These are phyloP conservation scores for Geotrichum histeridarum DNA, from an alignment of 1,139 yeast species.

Conservation along the genomic window DNA sequence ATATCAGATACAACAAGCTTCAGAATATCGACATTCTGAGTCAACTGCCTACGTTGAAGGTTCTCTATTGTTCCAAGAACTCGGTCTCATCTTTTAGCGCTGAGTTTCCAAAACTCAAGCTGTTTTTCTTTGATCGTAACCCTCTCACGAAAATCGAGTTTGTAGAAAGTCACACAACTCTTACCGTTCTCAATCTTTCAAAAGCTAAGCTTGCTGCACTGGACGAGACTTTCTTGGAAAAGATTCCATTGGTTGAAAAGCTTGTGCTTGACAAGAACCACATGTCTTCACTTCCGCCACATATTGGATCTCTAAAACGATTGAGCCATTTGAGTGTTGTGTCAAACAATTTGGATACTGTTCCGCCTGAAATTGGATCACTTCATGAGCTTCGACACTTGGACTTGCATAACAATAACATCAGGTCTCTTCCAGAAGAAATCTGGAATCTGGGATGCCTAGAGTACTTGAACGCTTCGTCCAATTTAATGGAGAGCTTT, in stretches of 20 bases:
- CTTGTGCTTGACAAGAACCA: conserved; percentile 78
- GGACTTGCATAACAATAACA: conserved; percentile 81
- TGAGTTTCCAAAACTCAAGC: conserved; percentile 28
- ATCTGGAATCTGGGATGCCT: conserved; percentile 62
- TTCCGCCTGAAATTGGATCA: conserved; percentile 69
- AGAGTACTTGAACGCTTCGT: conserved; percentile 65
- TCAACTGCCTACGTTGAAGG: conserved; percentile 61
- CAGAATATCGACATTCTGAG: conserved; percentile 63
- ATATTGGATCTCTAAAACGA: conserved; percentile 54
- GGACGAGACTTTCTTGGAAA: conserved; percentile 57
- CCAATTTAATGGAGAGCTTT: conserved; percentile 65
- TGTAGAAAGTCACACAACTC: conserved; percentile 50
- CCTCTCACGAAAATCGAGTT: conserved; percentile 75
- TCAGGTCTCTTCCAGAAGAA: conserved; percentile 62
- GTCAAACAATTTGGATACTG: conserved; percentile 64
- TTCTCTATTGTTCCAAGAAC: conserved; percentile 71
- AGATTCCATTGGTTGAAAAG: conserved; percentile 64
- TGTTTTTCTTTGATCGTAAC: conserved; percentile 57
- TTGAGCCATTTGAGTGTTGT: conserved; percentile 64
- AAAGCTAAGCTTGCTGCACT: conserved; percentile 77
- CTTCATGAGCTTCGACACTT: conserved; percentile 58
- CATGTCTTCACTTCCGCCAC: conserved; percentile 68
- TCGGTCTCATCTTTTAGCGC: conserved; percentile 67
- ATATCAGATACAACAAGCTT: conserved; percentile 69
- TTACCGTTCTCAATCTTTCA: conserved; percentile 69